phyloP scores from a whole-genome alignment of 306 rosid genomes.

The Hippophae tibetana region DNA sequence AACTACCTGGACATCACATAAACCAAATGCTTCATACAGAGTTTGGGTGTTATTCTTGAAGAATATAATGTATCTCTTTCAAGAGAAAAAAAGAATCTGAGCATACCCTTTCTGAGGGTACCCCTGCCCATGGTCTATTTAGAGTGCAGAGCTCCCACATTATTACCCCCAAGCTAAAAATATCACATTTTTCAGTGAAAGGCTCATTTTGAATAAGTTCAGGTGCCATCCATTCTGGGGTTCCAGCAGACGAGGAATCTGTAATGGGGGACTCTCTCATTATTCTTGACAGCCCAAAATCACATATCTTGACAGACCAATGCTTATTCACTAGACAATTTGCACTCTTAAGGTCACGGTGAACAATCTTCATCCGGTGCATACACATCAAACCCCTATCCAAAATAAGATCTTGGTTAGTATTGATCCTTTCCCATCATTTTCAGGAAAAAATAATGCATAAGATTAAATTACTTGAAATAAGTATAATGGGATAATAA shows the following conservation, averaged over 20 bases:
- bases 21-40: neutral
- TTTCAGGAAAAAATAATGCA: no score
- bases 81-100: neutral
- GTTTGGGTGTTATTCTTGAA: constrained; percentile 8
- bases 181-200: constrained; percentile 89
- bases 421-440: no score
- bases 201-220: constrained; percentile 94
- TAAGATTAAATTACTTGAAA: no score
- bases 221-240: constrained; percentile 99
- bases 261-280: constrained; percentile 46
- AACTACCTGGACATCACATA: constrained; percentile 58
- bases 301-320: constrained; percentile 90
- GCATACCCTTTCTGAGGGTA: constrained; percentile 78
- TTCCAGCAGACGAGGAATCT: constrained; percentile 86
- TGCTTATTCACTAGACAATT: constrained; percentile 96
- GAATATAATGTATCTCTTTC: neutral
- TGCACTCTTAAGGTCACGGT: constrained; percentile 92
- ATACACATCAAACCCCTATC: constrained; percentile 96
- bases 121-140: constrained; percentile 90
- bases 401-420: no score
- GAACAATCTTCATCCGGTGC: constrained; percentile 95
- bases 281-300: constrained; percentile 93
- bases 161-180: constrained; percentile 90
- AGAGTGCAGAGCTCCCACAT: constrained; percentile 98
- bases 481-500: no score